Percentiles rank a stretch among this genome's conserved stretches.
Evolutionary conservation across 176 grass and related monocot genomes (phyloP).

Genomic region (Oryza rufipogon): DNA sequence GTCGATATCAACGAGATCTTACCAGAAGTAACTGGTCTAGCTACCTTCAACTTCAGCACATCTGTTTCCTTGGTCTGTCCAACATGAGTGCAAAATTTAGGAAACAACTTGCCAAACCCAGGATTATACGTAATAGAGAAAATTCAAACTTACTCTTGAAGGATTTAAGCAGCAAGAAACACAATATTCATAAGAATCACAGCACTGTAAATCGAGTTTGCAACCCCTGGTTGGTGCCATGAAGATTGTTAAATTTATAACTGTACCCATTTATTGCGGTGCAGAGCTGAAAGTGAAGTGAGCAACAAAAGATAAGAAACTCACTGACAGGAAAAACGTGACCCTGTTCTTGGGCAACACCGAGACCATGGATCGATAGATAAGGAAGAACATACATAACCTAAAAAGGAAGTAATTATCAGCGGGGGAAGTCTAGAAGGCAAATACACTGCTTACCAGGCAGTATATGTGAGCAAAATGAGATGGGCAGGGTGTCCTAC

Average conservation of each 20-base stretch:
- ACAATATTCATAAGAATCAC: conserved; percentile 94
- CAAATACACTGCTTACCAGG: background rate
- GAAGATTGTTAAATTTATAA: conserved; percentile 33
- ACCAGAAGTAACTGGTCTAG: conserved; percentile 86
- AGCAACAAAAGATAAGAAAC: conserved; percentile 46
- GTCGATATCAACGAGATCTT: conserved; percentile 33
- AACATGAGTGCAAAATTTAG: conserved; percentile 20
- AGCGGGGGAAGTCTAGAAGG: background rate
- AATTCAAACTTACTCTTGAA: conserved; percentile 56
- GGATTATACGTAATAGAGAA: conserved; percentile 7
- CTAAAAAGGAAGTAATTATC: conserved; percentile 49
- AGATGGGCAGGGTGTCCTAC: conserved; percentile 38
- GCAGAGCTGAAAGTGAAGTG: background rate
- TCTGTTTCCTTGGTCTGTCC: conserved; percentile 66
- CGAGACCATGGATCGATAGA: conserved; percentile 66
- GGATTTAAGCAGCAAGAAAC: conserved; percentile 96
- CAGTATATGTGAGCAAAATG: background rate
- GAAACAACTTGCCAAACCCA: conserved; percentile 15
- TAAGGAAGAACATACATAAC: conserved; percentile 81
- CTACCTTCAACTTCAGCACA: conserved; percentile 72
- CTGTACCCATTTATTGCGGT: background rate
- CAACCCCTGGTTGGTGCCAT: conserved; percentile 67
- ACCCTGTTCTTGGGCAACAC: conserved; percentile 70
- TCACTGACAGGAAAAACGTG: conserved; percentile 88
- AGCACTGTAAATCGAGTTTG: conserved; percentile 70